Base-by-base conservation (phyloP, 2,329 filamentous ascomycete species). In the Cytospora paraplurivora region DNA sequence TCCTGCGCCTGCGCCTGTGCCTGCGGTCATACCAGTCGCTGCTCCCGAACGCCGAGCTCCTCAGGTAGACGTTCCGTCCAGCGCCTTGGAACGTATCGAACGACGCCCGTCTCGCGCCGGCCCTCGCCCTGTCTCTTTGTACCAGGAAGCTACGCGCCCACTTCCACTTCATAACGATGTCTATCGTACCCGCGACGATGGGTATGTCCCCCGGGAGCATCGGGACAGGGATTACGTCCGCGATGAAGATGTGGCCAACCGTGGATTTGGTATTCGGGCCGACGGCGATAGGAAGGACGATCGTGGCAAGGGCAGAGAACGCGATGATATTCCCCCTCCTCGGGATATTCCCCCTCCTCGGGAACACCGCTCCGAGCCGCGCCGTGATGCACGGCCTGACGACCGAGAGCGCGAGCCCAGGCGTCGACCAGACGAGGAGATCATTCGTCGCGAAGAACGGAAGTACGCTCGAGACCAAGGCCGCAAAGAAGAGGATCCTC, bases 251-350 rank as follows among this genome's bases (percentile, higher is more conserved):
- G 75, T 84, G 15, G 64, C 75, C 3, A 64, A 74, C 12, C 82
- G 83, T 47, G 83, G 82, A 0, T 85, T 84, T 66, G 82, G 82
- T 32, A 78, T 85, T 63, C 80, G 82, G 27, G 78, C 80, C 10
- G 79, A 78, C 17, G 66, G 70, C 11, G 67, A 74, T 12, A 75
- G 75, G 27, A 67, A 70, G n/a, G 68, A 72, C 8, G 73, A 66
- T 6, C 38, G 54, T 11, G 7, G 58, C 5, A 59, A 58, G 27
- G 71, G 70, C 4, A 68, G 69, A 19, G 73, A 76, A 27, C 72
- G 75, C 41, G 79, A 81, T 19, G 80, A 82, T 32, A 73, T 76
- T 27, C 35, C 58, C 4, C 56, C 63, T 1, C 38, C 54, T 32
- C 65, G 67, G 33, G 68, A 68, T 13, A 27, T 27, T 4, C 27